Base-by-base conservation (phyloP, 768 basidiomycete species). In the Mycena venus region DNA sequence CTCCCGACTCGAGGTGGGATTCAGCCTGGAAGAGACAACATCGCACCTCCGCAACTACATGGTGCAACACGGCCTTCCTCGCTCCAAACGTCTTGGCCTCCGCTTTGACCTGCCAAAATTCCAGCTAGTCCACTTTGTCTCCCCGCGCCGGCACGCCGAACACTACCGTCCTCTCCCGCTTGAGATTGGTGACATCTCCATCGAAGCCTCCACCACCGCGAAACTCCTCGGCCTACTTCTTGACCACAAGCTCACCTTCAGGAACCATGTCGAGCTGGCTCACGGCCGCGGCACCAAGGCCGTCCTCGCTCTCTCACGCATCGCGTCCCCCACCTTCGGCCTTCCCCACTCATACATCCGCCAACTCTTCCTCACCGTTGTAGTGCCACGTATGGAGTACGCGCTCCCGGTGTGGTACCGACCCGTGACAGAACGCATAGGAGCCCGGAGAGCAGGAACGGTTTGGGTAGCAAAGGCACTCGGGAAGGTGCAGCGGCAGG, bases 51-150 rank as follows among this genome's bases (percentile, higher is more conserved):
- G 17, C 6, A 7, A 2, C 4, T 36, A 51, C 49, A 53, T 38
- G 49, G 15, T 17, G 32, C 15, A 25, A 21, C 2, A 1, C 1
- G 51, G 51, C 1, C 17, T 4, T 34, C 47, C 51, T 1, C 4
- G 2, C 12, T 21, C 64, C 14, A n/a, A 38, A 10, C 51, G n/a
- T 1, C 11, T 53, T 8, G 47, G 47, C 9, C n/a, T 40, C 17
- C 31, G 25, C 11, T 59, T 55, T 34, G 53, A 55, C 29, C 53
- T 53, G 12, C 60, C 60, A 2, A 62, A 62, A 23, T 68, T 31
- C 40, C 60, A 62, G 40, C 60, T 62, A 14, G 2, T 62, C 40
- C 67, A 68, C 27, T 60, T 59, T n/a, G 56, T 59, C 11, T 44
- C 61, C 29, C 61, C 61, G 1, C 61, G 44, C 7, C 61, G 29